Base-by-base conservation (phyloP, 73 alveolate genomes). In the Paramecium sexaurelia region DNA sequence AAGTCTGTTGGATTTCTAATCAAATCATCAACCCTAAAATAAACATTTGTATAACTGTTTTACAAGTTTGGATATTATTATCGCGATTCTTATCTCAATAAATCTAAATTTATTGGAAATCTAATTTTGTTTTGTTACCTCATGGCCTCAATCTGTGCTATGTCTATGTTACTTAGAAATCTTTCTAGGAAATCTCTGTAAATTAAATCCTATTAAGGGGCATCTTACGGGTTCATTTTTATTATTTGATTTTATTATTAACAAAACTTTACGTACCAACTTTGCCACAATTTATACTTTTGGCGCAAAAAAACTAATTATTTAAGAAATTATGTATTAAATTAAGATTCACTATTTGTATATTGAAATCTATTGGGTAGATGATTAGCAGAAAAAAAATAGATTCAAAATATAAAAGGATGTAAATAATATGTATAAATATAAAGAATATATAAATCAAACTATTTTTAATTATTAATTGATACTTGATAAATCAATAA, bases 21-120 rank as follows among this genome's bases (percentile, higher is more conserved):
- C 39, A 78, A 61, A 6, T 78, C 90, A 22, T 78, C 90, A 41
- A 78, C 90, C 22, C 90, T 78, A 78, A 24, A 29, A 43, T n/a
- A 29, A 7, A 40, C 24, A 78, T 78, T 19, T 17, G 5, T 45
- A 45, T 36, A 29, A 78, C n/a, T 5, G 5, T 8, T 11, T 32
- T 78, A 78, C 90, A 78, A 43, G 7, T 78, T 78, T 0, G 90
- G 73, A 45, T 78, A 45, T 45, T 78, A 35, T 19, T 24, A 26
- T 45, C 55, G 39, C 11, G 45, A 40, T 39, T 39, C 90, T 11
- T 78, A 78, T 78, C 90, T 37, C 71, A 78, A 41, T 40, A 9
- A 20, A 40, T 78, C 90, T 43, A 78, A 78, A 78, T 78, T 45
- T 3, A 78, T 78, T 7, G 73, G 73, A 22, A 78, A 78, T 78